Conservation (phyloP, 768 basidiomycete species). For the Cystoderma amianthinum region DNA sequence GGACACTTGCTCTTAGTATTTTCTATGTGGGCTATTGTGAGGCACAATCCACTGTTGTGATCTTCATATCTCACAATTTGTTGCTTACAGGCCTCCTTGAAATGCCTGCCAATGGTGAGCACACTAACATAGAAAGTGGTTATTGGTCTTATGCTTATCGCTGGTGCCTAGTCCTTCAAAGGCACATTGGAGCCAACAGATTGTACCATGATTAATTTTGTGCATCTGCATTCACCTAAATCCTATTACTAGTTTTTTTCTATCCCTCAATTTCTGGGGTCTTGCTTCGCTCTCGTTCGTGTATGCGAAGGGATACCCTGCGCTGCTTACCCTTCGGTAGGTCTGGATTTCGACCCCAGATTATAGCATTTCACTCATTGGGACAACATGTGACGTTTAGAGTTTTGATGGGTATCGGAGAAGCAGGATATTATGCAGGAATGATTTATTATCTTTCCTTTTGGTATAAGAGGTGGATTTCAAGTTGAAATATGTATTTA, state of each 20-base stretch:
- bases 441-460: conserved; percentile 59
- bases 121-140: not conserved
- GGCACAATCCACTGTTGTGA: conserved; percentile 5
- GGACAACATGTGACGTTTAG: too few relatives aligned
- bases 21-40: conserved; percentile 57
- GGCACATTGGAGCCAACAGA: conserved; percentile 49
- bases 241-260: conserved; percentile 36
- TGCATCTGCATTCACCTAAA: not conserved
- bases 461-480: conserved; percentile 38
- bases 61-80: not conserved
- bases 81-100: conserved; percentile 37
- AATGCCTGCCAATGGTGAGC: conserved; percentile 47
- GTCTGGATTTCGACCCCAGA: conserved; percentile 3
- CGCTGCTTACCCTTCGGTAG: conserved; percentile 40
- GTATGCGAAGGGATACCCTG: conserved; percentile 48
- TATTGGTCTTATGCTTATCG: not conserved
- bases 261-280: conserved; percentile 48
- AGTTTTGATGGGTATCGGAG: conserved; percentile 50
- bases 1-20: conserved; percentile 50
- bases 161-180: conserved; percentile 36
- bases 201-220: too few relatives aligned
- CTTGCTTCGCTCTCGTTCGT: conserved; percentile 43
- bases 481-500: not conserved
- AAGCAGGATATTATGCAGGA: conserved; percentile 53
- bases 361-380: too few relatives aligned